These are phyloP conservation scores for Argentina anserina DNA, from an alignment of 306 rosid species.

Conservation along the genomic window DNA sequence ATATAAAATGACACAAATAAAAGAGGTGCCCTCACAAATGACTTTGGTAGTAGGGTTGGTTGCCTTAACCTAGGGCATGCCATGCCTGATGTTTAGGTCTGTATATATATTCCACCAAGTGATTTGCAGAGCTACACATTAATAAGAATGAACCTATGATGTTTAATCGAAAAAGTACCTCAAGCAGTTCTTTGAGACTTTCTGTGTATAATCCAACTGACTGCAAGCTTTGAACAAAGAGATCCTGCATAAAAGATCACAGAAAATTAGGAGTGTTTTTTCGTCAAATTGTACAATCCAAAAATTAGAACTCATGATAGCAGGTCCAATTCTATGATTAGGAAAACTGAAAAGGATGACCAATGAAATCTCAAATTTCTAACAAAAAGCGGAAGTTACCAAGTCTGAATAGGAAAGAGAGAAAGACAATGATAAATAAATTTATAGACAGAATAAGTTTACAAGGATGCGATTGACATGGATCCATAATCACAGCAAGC, in stretches of 20 bases:
- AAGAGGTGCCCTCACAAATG: neutral
- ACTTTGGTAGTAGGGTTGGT: too few species aligned
- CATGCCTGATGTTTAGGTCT: neutral
- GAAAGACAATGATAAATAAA: neutral
- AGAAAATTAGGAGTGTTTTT: constrained; percentile 19
- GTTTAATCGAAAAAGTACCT: constrained; percentile 51
- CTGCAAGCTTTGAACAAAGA: constrained; percentile 75
- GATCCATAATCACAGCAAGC: neutral
- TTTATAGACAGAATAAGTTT: neutral
- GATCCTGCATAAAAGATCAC: constrained; percentile 60
- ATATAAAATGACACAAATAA: neutral
- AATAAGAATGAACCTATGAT: constrained; percentile 14
- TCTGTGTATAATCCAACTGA: constrained; percentile 61
- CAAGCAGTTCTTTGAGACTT: constrained; percentile 53
- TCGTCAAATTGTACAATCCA: neutral
- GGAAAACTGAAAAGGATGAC: neutral
- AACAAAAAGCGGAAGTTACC: neutral
- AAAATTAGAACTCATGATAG: neutral
- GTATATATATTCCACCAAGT: constrained; percentile 20
- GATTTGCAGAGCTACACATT: constrained; percentile 10
- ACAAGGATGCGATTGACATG: neutral
- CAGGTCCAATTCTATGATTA: neutral
- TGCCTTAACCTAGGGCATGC: neutral
- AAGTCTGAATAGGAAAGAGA: neutral
- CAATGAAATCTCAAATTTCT: neutral